Percentiles rank a stretch among this genome's conserved stretches.
Evolutionary conservation across 805 yeast species (phyloP).

Genomic region (Sporopachydermia quercuum): DNA sequence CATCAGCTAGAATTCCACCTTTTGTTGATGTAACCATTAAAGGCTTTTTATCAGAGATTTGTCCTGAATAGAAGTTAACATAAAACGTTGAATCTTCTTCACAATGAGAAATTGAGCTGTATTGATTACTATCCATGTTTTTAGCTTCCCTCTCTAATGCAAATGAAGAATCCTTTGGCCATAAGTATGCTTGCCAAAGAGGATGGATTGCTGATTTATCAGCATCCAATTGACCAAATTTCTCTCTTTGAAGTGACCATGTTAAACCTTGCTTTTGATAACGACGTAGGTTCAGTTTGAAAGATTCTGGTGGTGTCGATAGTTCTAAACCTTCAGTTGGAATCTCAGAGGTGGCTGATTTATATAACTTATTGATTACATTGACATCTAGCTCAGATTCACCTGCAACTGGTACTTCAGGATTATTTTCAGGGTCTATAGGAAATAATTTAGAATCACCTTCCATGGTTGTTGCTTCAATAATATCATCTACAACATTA

Average conservation of each 20-base stretch:
- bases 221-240: conserved; percentile 29
- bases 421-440: conserved; percentile 6
- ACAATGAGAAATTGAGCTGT: conserved; percentile 2
- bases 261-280: conserved; percentile 79
- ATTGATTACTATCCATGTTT: conserved; percentile 2
- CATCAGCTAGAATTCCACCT: conserved; percentile 92
- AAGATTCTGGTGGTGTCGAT: conserved; percentile 40
- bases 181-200: conserved; percentile 62
- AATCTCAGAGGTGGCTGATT: conserved; percentile 52
- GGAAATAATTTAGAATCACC: conserved; percentile 8
- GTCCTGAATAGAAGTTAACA: conserved; percentile 70
- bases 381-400: conserved; percentile 41
- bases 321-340: conserved; percentile 43
- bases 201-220: conserved; percentile 47
- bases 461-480: conserved; percentile 12
- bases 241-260: conserved; percentile 80
- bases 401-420: conserved; percentile 9
- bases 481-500: conserved; percentile 15
- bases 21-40: conserved; percentile 38
- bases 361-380: conserved; percentile 64
- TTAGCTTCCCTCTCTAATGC: conserved; percentile 10
- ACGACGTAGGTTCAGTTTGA: conserved; percentile 44
- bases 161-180: conserved; percentile 36
- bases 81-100: conserved; percentile 31
- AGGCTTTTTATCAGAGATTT: conserved; percentile 56